A percentile compares a stretch with the other conserved stretches of the same genome.
These are phyloP conservation scores for Laetiporus sulphureus DNA, from an alignment of 1,284 basidiomycete genomes.

Conservation along the genomic window DNA sequence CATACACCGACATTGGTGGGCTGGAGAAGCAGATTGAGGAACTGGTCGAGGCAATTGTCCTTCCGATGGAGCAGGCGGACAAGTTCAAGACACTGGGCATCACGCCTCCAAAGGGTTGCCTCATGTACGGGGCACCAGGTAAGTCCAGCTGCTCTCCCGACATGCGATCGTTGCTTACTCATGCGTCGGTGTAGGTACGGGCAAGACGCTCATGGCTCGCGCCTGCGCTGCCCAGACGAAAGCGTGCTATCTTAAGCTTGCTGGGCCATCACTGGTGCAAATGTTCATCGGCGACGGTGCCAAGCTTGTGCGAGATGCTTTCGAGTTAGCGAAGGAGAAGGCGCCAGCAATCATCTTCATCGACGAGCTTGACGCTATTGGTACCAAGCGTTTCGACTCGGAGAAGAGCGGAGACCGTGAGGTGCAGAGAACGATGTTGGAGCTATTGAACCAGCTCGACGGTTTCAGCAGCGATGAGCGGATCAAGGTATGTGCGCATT, in stretches of 20 bases:
- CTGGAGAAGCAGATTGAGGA: slow-evolving; percentile 82
- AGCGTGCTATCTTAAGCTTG: slow-evolving; percentile 76
- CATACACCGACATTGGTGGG: slow-evolving; percentile 76
- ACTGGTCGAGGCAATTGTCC: slow-evolving; percentile 73
- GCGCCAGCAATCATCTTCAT: slow-evolving; percentile 80
- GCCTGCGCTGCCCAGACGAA: slow-evolving; percentile 81
- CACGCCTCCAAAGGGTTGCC: slow-evolving; percentile 69
- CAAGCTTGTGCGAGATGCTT: slow-evolving; percentile 73
- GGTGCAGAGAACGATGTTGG: slow-evolving; percentile 78
- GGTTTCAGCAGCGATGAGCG: slow-evolving; percentile 84
- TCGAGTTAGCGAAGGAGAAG: slow-evolving; percentile 74
- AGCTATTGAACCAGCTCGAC: slow-evolving; percentile 75
- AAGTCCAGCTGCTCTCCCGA: slow-evolving; percentile 21
- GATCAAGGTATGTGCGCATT: slow-evolving; percentile 70
- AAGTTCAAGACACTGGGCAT: slow-evolving; percentile 82
- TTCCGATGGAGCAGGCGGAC: slow-evolving; percentile 79
- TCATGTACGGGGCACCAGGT: slow-evolving; percentile 81
- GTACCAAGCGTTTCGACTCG: slow-evolving; percentile 77
- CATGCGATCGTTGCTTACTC: too few species aligned
- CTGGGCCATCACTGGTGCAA: slow-evolving; percentile 72
- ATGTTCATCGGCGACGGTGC: slow-evolving; percentile 85
- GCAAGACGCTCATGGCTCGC: slow-evolving; percentile 73
- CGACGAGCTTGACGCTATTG: slow-evolving; percentile 77
- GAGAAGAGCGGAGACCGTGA: slow-evolving; percentile 77
- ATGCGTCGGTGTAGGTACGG: slow-evolving; percentile 61